phyloP scores from a whole-genome alignment of 2,329 filamentous ascomycete species.

The Bipolaris gigantea region DNA sequence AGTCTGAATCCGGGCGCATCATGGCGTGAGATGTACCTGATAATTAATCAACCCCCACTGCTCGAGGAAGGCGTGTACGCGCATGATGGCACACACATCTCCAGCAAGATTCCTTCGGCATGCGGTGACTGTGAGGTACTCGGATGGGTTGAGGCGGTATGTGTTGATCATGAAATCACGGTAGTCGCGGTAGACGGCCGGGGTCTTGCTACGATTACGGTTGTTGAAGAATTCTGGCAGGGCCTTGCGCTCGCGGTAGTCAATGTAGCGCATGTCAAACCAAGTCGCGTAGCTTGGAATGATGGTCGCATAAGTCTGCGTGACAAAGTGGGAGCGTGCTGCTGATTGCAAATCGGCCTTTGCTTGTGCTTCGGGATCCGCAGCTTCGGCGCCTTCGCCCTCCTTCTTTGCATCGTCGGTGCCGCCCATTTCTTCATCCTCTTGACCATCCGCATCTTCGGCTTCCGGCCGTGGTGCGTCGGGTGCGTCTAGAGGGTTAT shows the following conservation, averaged over 20 bases:
- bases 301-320: constrained; percentile 93
- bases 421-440: constrained; percentile 70
- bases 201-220: constrained; percentile 96
- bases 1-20: not conserved
- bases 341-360: constrained; percentile 83
- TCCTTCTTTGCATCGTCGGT: constrained; percentile 45
- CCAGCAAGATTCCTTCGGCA: constrained; percentile 93
- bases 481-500: constrained; percentile 71
- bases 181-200: constrained; percentile 97
- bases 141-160: constrained; percentile 90
- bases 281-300: constrained; percentile 96
- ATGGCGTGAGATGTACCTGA: constrained; percentile 64
- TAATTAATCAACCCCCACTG: constrained; percentile 99
- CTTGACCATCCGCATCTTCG: constrained; percentile 61
- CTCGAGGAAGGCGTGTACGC: constrained; percentile 95
- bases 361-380: constrained; percentile 60
- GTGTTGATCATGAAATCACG: constrained; percentile 99
- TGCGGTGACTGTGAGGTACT: constrained; percentile 96
- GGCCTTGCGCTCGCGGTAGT: constrained; percentile 89
- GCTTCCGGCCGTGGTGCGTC: constrained; percentile 60
- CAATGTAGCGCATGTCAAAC: constrained; percentile 97
- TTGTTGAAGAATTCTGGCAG: constrained; percentile 98
- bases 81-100: constrained; percentile 98
- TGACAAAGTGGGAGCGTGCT: constrained; percentile 86
- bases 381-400: constrained; percentile 33